phyloP scores from a whole-genome alignment of 768 basidiomycete species.

The Agrocybe chaxingu region DNA sequence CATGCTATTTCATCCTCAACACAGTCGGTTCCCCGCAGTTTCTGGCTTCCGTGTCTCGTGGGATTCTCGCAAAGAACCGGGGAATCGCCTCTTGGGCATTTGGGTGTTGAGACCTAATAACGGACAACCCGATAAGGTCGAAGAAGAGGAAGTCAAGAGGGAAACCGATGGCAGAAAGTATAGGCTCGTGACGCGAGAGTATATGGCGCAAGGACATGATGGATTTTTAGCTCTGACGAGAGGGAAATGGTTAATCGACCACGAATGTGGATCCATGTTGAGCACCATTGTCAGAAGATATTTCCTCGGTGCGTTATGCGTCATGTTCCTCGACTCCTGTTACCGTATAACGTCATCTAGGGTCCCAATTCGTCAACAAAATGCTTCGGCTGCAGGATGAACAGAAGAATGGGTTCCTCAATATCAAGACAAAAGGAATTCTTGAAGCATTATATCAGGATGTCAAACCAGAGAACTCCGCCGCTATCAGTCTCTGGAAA shows the following conservation, averaged over 20 bases:
- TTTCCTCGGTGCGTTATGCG: conserved; percentile 57
- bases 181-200: conserved; percentile 81
- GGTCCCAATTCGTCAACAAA: conserved; percentile 71
- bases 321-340: neutral
- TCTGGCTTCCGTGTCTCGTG: conserved; percentile 83
- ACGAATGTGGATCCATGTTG: conserved; percentile 79
- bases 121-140: conserved; percentile 27
- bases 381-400: conserved; percentile 40
- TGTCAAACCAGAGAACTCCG: conserved; percentile 1
- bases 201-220: conserved; percentile 83
- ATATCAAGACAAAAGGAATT: conserved; percentile 32
- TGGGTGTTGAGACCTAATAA: conserved; percentile 49
- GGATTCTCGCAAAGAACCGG: conserved; percentile 76
- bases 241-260: conserved; percentile 69
- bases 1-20: neutral
- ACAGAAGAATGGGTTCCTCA: conserved; percentile 32
- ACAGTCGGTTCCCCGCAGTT: conserved; percentile 83
- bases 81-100: conserved; percentile 70
- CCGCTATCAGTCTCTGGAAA: conserved; percentile 44
- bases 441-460: conserved; percentile 12
- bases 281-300: conserved; percentile 80
- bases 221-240: conserved; percentile 71
- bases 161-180: conserved; percentile 57
- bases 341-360: conserved; percentile 29
- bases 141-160: conserved; percentile 53